These are phyloP conservation scores for Epicoccum sorghinum DNA, from an alignment of 2,329 filamentous ascomycete species.

Conservation along the genomic window DNA sequence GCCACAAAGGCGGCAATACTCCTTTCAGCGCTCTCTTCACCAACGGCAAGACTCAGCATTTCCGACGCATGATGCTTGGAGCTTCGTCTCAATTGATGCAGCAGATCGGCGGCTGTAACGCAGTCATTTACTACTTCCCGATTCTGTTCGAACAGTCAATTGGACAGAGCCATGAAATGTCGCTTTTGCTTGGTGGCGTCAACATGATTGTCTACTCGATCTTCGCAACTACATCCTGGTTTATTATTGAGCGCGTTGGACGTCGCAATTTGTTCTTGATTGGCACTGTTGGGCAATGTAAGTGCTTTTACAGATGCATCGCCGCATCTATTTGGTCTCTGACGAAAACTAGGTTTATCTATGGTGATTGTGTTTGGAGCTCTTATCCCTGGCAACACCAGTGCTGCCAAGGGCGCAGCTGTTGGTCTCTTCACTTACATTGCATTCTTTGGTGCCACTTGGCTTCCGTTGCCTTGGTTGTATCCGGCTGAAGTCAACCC, in stretches of 20 bases:
- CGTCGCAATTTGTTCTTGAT: constrained; percentile 52
- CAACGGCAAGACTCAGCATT: constrained; percentile 68
- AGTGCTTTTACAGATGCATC: neutral
- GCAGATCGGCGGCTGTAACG: constrained; percentile 44
- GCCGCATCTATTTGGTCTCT: neutral
- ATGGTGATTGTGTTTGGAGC: constrained; percentile 55
- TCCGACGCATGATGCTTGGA: constrained; percentile 68
- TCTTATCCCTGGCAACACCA: constrained; percentile 42
- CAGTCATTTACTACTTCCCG: constrained; percentile 54
- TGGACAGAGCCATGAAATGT: constrained; percentile 50
- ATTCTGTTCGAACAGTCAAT: constrained; percentile 58
- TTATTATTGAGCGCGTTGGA: constrained; percentile 67
- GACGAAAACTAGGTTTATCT: constrained; percentile 49
- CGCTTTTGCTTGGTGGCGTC: constrained; percentile 53
- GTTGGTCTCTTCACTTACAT: constrained; percentile 72
- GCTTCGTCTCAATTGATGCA: constrained; percentile 53
- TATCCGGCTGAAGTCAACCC: constrained; percentile 59
- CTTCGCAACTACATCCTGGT: constrained; percentile 66
- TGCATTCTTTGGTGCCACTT: constrained; percentile 68
- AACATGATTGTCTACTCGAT: constrained; percentile 64
- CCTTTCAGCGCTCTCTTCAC: constrained; percentile 63
- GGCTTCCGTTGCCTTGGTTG: constrained; percentile 66
- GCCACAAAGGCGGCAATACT: constrained; percentile 49
- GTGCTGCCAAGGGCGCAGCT: constrained; percentile 53
- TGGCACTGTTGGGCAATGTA: constrained; percentile 55